Percentiles rank a stretch among this genome's conserved stretches.
phyloP scores from a whole-genome alignment of 768 basidiomycete genomes.

The Podaxis sp. region DNA sequence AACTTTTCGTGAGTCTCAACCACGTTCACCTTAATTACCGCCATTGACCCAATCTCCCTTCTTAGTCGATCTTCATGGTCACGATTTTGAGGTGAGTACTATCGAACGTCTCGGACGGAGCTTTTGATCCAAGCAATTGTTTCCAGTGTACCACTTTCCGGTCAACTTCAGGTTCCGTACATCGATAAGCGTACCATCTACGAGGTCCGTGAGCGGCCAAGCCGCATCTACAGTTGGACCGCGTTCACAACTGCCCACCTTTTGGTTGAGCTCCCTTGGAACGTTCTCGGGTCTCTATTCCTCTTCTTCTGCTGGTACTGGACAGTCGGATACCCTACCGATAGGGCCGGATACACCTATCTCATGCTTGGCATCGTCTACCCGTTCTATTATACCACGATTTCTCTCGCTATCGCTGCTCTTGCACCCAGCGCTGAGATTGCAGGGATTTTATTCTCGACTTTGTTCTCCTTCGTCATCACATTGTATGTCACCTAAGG shows the following conservation, averaged over 20 bases:
- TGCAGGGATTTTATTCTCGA: slow-evolving; percentile 55
- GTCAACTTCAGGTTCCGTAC: slow-evolving; percentile 65
- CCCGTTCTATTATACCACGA: slow-evolving; percentile 59
- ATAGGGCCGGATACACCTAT: slow-evolving; percentile 60
- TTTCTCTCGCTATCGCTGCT: slow-evolving; percentile 59
- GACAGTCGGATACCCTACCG: slow-evolving; percentile 59
- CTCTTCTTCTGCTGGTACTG: slow-evolving; percentile 72
- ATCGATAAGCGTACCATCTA: slow-evolving; percentile 60
- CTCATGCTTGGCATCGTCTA: slow-evolving; percentile 54
- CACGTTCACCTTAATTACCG: slow-evolving; percentile 7
- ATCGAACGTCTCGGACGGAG: neutral
- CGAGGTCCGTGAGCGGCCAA: slow-evolving; percentile 67
- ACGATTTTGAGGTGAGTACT: slow-evolving; percentile 39
- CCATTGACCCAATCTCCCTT: neutral
- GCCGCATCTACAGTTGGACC: slow-evolving; percentile 66
- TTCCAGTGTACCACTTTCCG: slow-evolving; percentile 49
- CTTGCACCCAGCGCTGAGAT: slow-evolving; percentile 61
- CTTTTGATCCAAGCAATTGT: slow-evolving; percentile 4
- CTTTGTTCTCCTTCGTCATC: slow-evolving; percentile 61
- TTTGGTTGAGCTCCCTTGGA: slow-evolving; percentile 61
- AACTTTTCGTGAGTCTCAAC: slow-evolving; percentile 52
- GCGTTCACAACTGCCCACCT: slow-evolving; percentile 56
- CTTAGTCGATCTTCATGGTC: slow-evolving; percentile 55
- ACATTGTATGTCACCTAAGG: slow-evolving; percentile 45
- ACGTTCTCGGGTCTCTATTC: slow-evolving; percentile 54